These are phyloP conservation scores for Neckera pumila DNA, from an alignment of 225 moss, liverwort and hornwort genomes.

Conservation along the genomic window DNA sequence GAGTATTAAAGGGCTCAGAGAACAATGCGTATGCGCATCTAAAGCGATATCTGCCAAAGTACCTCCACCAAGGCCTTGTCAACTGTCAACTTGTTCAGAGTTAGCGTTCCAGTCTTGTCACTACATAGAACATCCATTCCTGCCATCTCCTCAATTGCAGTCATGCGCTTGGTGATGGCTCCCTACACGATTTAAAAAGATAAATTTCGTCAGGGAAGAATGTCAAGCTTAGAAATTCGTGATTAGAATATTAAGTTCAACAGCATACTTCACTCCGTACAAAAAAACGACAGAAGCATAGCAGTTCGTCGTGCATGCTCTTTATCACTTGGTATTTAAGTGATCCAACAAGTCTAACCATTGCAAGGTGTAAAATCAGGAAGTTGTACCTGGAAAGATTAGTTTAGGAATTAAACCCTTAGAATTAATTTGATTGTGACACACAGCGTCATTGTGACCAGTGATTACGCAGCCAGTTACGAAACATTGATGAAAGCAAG, in stretches of 20 bases:
- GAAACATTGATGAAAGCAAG: neutral
- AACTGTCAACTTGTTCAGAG: slow-evolving; percentile 50
- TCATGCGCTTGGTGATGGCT: slow-evolving; percentile 83
- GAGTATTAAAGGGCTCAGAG: neutral
- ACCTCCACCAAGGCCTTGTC: slow-evolving; percentile 54
- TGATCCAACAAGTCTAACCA: neutral
- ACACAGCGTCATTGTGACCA: neutral
- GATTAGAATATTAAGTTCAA: neutral
- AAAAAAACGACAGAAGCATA: neutral
- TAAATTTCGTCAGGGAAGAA: neutral
- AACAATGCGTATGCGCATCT: neutral
- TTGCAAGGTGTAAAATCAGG: neutral
- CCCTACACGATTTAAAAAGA: slow-evolving; percentile 22
- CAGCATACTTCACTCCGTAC: neutral
- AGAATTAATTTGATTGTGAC: neutral
- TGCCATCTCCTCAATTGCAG: slow-evolving; percentile 81
- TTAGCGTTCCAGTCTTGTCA: slow-evolving; percentile 63
- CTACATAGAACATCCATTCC: slow-evolving; percentile 75
- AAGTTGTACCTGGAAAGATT: neutral
- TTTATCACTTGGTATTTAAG: neutral
- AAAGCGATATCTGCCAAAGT: neutral
- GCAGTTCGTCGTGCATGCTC: neutral
- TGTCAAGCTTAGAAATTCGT: neutral
- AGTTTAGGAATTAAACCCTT: neutral
- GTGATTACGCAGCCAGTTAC: neutral